Conservation (phyloP, 345 rosid genomes). For the Litchi chinensis region DNA sequence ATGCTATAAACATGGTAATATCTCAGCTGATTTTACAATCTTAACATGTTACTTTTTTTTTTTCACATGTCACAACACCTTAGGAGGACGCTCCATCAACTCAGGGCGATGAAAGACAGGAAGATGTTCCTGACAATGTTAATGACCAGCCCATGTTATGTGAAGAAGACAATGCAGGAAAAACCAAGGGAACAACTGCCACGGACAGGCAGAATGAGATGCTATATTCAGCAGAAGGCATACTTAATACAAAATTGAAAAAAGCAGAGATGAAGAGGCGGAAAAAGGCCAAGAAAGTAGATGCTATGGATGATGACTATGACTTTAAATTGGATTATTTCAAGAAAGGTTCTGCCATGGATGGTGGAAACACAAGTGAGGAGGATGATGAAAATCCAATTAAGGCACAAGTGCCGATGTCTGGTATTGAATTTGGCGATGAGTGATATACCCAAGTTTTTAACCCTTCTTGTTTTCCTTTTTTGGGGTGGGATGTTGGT, state of each 20-base stretch:
- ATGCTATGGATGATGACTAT: conserved; percentile 64
- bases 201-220: conserved; percentile 66
- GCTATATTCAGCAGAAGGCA: conserved; percentile 67
- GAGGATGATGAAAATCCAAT: conserved; percentile 31
- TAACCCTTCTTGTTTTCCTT: too few relatives aligned
- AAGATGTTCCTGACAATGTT: conserved; percentile 26
- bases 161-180: conserved; percentile 39
- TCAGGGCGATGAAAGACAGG: conserved; percentile 25
- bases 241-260: conserved; percentile 66
- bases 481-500: too few relatives aligned
- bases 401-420: conserved; percentile 50
- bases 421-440: conserved; percentile 45
- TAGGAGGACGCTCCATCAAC: conserved; percentile 45
- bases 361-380: conserved; percentile 39
- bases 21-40: not conserved
- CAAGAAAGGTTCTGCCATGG: conserved; percentile 51
- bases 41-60: not conserved
- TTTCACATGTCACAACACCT: not conserved
- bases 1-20: not conserved
- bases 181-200: conserved; percentile 39
- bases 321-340: conserved; percentile 82
- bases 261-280: conserved; percentile 81
- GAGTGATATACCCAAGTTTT: conserved; percentile 22
- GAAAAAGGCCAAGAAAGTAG: conserved; percentile 61
- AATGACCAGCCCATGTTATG: conserved; percentile 50